These are phyloP conservation scores for Camellia japonica DNA, from an alignment of 148 eudicot species.

Conservation along the genomic window DNA sequence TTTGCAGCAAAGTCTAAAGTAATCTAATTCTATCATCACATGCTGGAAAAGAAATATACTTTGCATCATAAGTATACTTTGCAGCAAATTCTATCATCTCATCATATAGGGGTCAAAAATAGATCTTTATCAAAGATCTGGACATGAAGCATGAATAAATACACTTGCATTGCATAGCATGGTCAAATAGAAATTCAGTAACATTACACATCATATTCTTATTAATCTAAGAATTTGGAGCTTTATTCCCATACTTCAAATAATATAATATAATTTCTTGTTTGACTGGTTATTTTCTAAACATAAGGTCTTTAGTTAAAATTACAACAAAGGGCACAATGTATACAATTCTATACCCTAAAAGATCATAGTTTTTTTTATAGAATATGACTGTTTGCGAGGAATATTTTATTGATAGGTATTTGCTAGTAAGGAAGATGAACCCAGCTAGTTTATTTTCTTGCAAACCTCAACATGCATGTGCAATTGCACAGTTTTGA, in stretches of 20 bases:
- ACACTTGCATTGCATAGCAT: background rate
- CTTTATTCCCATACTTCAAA: background rate
- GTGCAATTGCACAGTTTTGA: background rate
- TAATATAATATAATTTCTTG: background rate
- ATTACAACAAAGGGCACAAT: background rate
- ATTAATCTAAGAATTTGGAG: background rate
- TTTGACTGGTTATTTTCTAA: background rate
- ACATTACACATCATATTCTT: too few species aligned
- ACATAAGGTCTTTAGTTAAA: background rate
- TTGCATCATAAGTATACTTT: too few species aligned
- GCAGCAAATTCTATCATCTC: too few species aligned
- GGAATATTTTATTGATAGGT: background rate
- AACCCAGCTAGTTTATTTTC: background rate
- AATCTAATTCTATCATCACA: too few species aligned
- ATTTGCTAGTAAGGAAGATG: background rate
- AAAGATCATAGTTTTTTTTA: background rate
- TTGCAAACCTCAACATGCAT: background rate
- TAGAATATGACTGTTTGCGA: background rate
- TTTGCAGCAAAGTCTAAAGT: too few species aligned
- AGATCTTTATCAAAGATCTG: background rate
- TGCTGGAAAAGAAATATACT: too few species aligned
- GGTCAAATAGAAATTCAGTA: background rate
- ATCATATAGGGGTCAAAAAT: too few species aligned
- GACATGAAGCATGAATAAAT: background rate
- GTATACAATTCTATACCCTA: background rate